Evolutionary conservation across 192 early-diverging fungal genomes (phyloP).

Genomic region (Lobosporangium transversale): DNA sequence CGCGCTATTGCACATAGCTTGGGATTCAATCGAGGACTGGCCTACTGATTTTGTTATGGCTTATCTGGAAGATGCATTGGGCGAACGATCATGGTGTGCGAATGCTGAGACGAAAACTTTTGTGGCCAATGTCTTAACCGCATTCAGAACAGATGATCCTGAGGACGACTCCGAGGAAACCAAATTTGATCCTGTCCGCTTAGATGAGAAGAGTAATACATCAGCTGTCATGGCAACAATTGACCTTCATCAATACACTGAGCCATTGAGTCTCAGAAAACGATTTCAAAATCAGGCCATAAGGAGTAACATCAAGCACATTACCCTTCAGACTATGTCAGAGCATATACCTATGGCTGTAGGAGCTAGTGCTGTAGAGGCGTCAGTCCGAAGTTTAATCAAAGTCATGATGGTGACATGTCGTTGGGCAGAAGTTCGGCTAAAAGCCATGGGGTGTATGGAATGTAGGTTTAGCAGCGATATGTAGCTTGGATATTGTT

Average conservation of each 20-base stretch:
- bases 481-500: neutral
- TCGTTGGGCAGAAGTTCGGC: constrained; percentile 46
- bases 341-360: constrained; percentile 19
- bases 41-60: constrained; percentile 53
- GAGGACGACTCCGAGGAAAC: constrained; percentile 12
- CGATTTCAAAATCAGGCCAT: constrained; percentile 26
- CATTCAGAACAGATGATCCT: constrained; percentile 26
- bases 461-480: constrained; percentile 21
- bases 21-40: constrained; percentile 45
- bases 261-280: constrained; percentile 14
- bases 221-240: constrained; percentile 40
- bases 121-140: constrained; percentile 40
- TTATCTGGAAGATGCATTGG: constrained; percentile 41
- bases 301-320: constrained; percentile 31
- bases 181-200: constrained; percentile 35
- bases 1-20: constrained; percentile 36
- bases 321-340: constrained; percentile 33
- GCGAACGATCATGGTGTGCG: constrained; percentile 47
- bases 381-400: constrained; percentile 30
- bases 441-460: constrained; percentile 41
- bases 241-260: constrained; percentile 34
- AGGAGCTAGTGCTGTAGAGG: constrained; percentile 25
- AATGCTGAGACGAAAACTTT: constrained; percentile 27
- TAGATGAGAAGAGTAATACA: constrained; percentile 32
- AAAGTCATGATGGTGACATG: constrained; percentile 50